Conservation (phyloP, 257 asterid species). For the Fraxinus americana region DNA sequence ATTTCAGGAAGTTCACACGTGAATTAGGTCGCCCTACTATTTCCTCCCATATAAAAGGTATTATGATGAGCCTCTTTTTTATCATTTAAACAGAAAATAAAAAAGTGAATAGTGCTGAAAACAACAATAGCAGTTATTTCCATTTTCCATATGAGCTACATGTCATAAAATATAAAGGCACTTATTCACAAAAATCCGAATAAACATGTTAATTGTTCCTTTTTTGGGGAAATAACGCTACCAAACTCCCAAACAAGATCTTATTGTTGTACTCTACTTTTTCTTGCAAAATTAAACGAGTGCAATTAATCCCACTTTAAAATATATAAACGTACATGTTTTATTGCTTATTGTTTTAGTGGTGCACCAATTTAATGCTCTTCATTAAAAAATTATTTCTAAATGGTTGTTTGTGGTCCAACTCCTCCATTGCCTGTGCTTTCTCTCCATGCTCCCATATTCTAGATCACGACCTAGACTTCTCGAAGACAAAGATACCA, state of each 20-base stretch:
- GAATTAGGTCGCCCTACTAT: background rate
- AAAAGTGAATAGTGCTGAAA: background rate
- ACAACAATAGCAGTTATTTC: background rate
- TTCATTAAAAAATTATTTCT: too few species aligned
- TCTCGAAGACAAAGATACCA: background rate
- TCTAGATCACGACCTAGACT: background rate
- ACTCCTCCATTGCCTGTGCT: background rate
- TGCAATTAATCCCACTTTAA: background rate
- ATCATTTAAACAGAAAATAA: background rate
- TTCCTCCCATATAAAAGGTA: too few species aligned
- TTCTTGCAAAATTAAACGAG: background rate
- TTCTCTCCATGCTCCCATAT: background rate
- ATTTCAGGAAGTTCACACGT: background rate
- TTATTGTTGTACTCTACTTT: background rate
- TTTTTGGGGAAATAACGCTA: background rate
- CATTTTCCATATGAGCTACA: background rate
- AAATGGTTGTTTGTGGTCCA: background rate
- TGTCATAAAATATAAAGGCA: background rate
- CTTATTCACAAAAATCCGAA: background rate
- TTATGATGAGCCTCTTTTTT: background rate
- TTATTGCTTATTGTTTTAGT: too few species aligned
- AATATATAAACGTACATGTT: too few species aligned
- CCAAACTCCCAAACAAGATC: background rate
- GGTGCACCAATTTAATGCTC: too few species aligned
- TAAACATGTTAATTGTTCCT: too few species aligned